phyloP scores from a whole-genome alignment of 306 rosid genomes.

The Vigna angularis region DNA sequence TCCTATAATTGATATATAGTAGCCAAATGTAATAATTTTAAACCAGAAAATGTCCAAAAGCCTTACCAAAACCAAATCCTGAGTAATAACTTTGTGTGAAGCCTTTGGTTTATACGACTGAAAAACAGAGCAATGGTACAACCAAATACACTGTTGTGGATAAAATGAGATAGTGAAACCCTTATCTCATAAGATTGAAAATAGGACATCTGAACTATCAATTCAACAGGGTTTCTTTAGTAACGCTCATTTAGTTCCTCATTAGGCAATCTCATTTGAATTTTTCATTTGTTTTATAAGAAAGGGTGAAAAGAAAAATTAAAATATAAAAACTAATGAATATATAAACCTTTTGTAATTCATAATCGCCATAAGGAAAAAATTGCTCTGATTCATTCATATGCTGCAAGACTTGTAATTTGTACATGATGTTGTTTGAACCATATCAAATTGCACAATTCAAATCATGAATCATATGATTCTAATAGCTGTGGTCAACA shows the following conservation, averaged over 20 bases:
- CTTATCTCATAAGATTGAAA: not conserved
- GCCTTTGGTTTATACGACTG: not conserved
- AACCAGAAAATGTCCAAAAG: not conserved
- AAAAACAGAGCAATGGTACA: not conserved
- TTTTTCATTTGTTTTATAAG: not conserved
- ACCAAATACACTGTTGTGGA: not conserved
- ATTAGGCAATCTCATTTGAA: not conserved
- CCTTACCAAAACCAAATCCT: not conserved
- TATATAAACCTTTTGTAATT: not conserved
- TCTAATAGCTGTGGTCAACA: not conserved
- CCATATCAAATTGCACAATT: not conserved
- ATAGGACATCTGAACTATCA: not conserved
- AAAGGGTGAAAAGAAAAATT: not conserved
- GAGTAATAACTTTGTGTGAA: not conserved
- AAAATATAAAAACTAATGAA: not conserved
- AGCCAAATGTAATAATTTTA: not conserved
- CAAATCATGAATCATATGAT: not conserved
- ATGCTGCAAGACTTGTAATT: not conserved
- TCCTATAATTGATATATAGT: not conserved
- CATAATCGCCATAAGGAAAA: not conserved
- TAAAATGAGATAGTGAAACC: not conserved
- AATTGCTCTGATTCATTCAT: not conserved
- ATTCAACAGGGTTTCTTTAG: not conserved
- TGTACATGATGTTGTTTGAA: not conserved
- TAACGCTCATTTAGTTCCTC: not conserved